Evolutionary conservation across 306 rosid genomes (phyloP).

Genomic region (Dicorynia guianensis): DNA sequence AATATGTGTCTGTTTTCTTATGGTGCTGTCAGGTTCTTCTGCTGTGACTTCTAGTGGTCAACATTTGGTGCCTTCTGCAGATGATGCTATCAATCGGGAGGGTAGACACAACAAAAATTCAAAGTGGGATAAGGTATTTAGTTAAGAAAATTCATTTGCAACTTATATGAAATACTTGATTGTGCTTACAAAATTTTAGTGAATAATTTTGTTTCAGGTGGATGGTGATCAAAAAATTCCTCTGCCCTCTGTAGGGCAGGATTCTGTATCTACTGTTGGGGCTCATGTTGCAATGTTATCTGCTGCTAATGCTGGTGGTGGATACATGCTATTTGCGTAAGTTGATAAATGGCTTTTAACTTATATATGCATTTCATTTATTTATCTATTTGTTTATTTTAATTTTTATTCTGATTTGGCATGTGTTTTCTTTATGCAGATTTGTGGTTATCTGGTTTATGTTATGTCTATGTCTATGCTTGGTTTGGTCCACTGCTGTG

Average conservation of each 20-base stretch:
- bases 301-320: slow-evolving; percentile 58
- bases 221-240: slow-evolving; percentile 57
- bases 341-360: slow-evolving; percentile 13
- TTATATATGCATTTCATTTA: too few relatives aligned
- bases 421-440: too few relatives aligned
- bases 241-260: slow-evolving; percentile 49
- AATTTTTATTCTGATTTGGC: too few relatives aligned
- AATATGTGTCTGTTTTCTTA: neutral
- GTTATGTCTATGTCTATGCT: too few relatives aligned
- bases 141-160: neutral
- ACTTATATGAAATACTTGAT: neutral
- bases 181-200: neutral
- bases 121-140: slow-evolving; percentile 39
- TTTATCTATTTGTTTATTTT: too few relatives aligned
- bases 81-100: slow-evolving; percentile 53
- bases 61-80: slow-evolving; percentile 37
- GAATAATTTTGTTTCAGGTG: slow-evolving; percentile 45
- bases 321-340: slow-evolving; percentile 65
- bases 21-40: slow-evolving; percentile 35
- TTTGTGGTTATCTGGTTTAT: too few relatives aligned
- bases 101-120: slow-evolving; percentile 41
- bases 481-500: too few relatives aligned
- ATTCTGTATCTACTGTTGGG: slow-evolving; percentile 48
- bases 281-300: slow-evolving; percentile 54
- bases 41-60: slow-evolving; percentile 35